Evolutionary conservation across 805 yeast genomes (phyloP), one percentile per base, ranked within the genome.

Genomic region (Yarrowia osloensis): DNA sequence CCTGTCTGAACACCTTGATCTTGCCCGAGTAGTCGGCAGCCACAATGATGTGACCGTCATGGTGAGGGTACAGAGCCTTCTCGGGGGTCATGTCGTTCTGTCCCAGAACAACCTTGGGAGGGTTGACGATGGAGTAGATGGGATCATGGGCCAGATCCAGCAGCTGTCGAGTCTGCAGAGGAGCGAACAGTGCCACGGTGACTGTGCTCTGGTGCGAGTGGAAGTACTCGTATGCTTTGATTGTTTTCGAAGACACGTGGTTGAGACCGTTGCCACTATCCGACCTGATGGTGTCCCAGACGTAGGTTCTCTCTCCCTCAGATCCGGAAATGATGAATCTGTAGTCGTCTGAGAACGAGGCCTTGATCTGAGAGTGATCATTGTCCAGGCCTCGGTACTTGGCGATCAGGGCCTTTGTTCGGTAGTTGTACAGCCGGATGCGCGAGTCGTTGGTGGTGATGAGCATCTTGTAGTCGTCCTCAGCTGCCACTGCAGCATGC

Each of bases 371-470:
- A 5, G 94, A 85, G 54, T 87, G 84, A 66, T 82, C 83, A 75
- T 91, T 91, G 37, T 85, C 82, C 67, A 85, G 82, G 0, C 98
- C 98, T 70, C 86, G 88, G 75, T 88, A 86, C 59, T 88, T 83
- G 50, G 87, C 85, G 46, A 88, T 86, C 68, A 92, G 74, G 40
- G 82, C 81, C 67, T 81, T 81, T 57, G 83, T 82, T 12, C 78
- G 75, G 37, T 86, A 73, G 71, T 88, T 87, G 66, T 89, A 84
- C 11, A 91, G 75, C 49, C 98, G 77, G 26, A 93, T 79, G 63
- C 87, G 84, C 1, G 97, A 91, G 75, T 93, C 97, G 74, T 90
- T 92, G 3, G 96, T 86, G 2, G 97, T 86, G 7, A 91, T 81
- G 29, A 92, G 74, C 22, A 87, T 70, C 69, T 81, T 79, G 21